Evolutionary conservation across 139 green algal genomes (phyloP).

Genomic region (Picochlorum sp.): DNA sequence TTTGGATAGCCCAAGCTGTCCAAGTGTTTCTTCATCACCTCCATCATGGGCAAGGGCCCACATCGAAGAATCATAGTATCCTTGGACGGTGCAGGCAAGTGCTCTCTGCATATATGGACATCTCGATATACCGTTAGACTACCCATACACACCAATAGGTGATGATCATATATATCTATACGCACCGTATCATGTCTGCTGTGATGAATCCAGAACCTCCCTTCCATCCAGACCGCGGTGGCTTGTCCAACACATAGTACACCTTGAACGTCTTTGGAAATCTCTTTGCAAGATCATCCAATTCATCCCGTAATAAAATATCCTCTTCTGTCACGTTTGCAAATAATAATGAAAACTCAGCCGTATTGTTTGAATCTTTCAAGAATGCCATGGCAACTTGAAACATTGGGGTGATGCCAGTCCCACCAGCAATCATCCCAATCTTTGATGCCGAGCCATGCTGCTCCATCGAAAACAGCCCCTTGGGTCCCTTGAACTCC

Average conservation of each 20-base stretch:
- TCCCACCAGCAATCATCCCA: slow-evolving; percentile 92
- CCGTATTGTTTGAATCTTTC: slow-evolving; percentile 62
- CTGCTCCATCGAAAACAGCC: slow-evolving; percentile 56
- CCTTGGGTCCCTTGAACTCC: slow-evolving; percentile 84
- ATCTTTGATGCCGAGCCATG: slow-evolving; percentile 57
- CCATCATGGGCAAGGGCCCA: slow-evolving; percentile 81
- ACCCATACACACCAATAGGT: not conserved
- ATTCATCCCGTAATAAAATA: slow-evolving; percentile 73
- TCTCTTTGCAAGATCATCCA: slow-evolving; percentile 42
- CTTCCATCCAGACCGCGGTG: slow-evolving; percentile 49
- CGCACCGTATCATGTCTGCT: slow-evolving; percentile 55
- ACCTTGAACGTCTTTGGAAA: slow-evolving; percentile 48
- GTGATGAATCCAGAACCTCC: slow-evolving; percentile 70
- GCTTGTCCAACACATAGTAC: slow-evolving; percentile 53
- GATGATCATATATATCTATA: not conserved
- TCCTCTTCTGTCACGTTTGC: slow-evolving; percentile 81
- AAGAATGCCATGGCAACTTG: slow-evolving; percentile 54
- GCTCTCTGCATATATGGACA: slow-evolving; percentile 14
- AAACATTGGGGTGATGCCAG: slow-evolving; percentile 93
- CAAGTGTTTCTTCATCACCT: slow-evolving; percentile 70
- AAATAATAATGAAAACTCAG: slow-evolving; percentile 62
- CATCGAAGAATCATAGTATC: slow-evolving; percentile 66
- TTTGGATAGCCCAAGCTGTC: slow-evolving; percentile 64
- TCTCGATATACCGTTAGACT: not conserved
- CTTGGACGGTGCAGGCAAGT: slow-evolving; percentile 39